phyloP scores from a whole-genome alignment of 1,284 basidiomycete species.

The Ganoderma meredithae region DNA sequence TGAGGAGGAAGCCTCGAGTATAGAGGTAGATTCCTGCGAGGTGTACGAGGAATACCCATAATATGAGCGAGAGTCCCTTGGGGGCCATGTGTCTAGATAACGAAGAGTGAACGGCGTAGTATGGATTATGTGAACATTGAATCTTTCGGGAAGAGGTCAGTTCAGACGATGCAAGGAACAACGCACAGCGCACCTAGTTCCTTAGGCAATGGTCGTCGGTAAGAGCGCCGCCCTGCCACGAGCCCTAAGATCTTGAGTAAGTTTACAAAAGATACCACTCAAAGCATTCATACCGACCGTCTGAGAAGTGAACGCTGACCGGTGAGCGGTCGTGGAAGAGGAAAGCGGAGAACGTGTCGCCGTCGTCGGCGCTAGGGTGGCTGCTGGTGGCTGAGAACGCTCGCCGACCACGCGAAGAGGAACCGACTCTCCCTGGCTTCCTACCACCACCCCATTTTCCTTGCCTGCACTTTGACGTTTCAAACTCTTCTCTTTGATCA shows the following conservation, averaged over 20 bases:
- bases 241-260: neutral
- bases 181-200: conserved; percentile 2
- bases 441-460: neutral
- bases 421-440: neutral
- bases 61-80: conserved; percentile 47
- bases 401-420: neutral
- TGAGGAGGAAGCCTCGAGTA: conserved; percentile 88
- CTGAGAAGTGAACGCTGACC: neutral
- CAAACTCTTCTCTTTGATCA: neutral
- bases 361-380: neutral
- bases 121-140: conserved; percentile 2
- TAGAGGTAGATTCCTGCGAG: conserved; percentile 80
- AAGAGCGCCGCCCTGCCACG: neutral
- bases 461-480: neutral
- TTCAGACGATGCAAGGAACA: too few species aligned
- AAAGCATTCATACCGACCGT: neutral
- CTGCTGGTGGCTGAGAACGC: neutral
- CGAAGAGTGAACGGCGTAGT: conserved; percentile 14
- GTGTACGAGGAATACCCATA: conserved; percentile 69
- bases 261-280: neutral
- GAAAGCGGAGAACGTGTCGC: neutral
- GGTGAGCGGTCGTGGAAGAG: neutral
- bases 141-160: neutral
- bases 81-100: conserved; percentile 34
- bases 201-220: neutral